Base-by-base conservation (phyloP, 1,284 basidiomycete species). In the Mrakiaceae sp. region DNA sequence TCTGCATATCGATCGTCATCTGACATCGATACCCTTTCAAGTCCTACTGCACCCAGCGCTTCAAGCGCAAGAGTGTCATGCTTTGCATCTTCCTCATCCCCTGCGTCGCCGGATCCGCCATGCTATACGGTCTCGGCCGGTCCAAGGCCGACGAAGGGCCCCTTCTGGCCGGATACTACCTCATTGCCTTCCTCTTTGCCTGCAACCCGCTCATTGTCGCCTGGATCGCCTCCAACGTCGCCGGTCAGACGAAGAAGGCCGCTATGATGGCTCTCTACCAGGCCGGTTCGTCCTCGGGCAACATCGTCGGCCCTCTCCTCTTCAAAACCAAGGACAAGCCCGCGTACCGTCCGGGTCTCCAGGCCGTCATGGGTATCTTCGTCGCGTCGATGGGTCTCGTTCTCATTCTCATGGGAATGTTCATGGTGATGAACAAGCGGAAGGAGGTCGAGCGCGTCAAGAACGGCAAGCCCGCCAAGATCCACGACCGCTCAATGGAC, bases 191-290 rank as follows among this genome's bases (percentile, higher is more conserved):
- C 71, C 68, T 77, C 8, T 79, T 74, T 67, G 76, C 74, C 42
- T 72, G 72, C 48, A 77, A 76, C 69, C 76, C 78, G 7, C 70
- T 74, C 42, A 64, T 74, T 53, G 67, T 74, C 16, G 66, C 68
- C 9, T 78, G 77, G 77, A 74, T 78, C 66, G 72, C 74, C 27
- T 73, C 73, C 50, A 77, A 77, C 73, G 74, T 72, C 8, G 77
- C 71, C 4, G 77, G 77, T n/a, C 71, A 74, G 59, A 76, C 77
- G 50, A 78, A 78, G 71, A 76, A 77, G 67, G 71, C 76, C 0
- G 69, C 71, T 44, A 68, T 74, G 27, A 73, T 71, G 71, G 70
- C 70, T 5, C 51, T 72, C 44, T 73, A 67, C 69, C 71, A 74
- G 65, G 70, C 67, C 40, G 72, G 68, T 14, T 69, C 69, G 1